Base-by-base conservation (phyloP, 1,139 yeast species). In the Diutina scorzettiae region DNA sequence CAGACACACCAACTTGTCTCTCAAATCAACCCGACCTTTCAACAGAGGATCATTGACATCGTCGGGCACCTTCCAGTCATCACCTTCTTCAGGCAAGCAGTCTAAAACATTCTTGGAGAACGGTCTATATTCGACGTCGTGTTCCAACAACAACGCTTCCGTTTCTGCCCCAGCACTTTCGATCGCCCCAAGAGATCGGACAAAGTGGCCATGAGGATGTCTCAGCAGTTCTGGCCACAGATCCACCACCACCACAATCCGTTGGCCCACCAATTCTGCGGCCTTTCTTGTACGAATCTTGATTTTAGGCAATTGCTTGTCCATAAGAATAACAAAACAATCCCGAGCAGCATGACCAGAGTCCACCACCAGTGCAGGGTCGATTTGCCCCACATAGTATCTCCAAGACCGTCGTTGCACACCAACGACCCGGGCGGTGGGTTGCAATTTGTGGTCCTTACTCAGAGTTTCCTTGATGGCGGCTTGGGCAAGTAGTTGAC, bases 111-210 rank as follows among this genome's bases (percentile, higher is more conserved):
- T 78, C 53, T 86, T 86, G 6, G 96, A 81, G 57, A 93, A 93
- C 23, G 98, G 99, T 52, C 96, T 73, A 58, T 87, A 91, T 54
- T 91, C 97, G 27, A 93, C 96, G 57, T 91, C 96, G 58, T 93
- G 96, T 55, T 93, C 98, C 47, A 93, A 66, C 41, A 93, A 64
- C 43, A 93, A 67, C 1, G 98, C 96, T 57, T 93, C 98, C 3
- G 96, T 91, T 62, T 93, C 99, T 1, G 98, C 98, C 53, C 82
- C 87, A 39, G 85, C 84, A 48, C 89, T 79, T 61, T 93, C 98
- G 44, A 89, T 77, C 21, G 76, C 91, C 49, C 99, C 99, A 29
- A 93, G 69, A 34, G 81, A 73, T 53, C 96, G 74, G 3, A 91
- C 91, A 55, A 87, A 91, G 61, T 93, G 99, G 4, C 98, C 99